phyloP scores from a whole-genome alignment of 768 basidiomycete genomes.

The Boletus vinaceobasis region DNA sequence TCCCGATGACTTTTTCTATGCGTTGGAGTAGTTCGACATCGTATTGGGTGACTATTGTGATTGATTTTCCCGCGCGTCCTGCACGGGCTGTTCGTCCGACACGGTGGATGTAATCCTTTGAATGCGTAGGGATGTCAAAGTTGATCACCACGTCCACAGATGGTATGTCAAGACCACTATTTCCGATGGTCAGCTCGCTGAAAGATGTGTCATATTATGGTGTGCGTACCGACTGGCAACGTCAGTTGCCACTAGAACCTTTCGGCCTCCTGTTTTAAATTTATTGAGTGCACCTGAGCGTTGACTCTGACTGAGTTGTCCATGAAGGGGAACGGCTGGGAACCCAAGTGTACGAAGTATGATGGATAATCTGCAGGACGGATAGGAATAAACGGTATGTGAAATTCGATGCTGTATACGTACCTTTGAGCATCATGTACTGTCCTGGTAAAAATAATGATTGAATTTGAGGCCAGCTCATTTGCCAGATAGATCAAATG shows the following conservation, averaged over 20 bases:
- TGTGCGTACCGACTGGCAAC: constrained; percentile 79
- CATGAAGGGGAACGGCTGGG: constrained; percentile 93
- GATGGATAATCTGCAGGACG: constrained; percentile 64
- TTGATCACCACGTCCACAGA: constrained; percentile 96
- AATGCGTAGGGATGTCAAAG: constrained; percentile 95
- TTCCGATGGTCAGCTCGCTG: constrained; percentile 1
- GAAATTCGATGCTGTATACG: constrained; percentile 5
- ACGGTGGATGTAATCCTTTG: constrained; percentile 98
- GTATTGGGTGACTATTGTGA: constrained; percentile 98
- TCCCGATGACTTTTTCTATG: constrained; percentile 88
- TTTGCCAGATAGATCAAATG: constrained; percentile 88
- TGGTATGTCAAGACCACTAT: constrained; percentile 91
- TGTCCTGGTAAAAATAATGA: constrained; percentile 95
- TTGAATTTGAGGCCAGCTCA: constrained; percentile 84
- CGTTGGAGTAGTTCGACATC: constrained; percentile 95
- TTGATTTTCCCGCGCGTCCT: constrained; percentile 93
- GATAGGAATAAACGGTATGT: background rate
- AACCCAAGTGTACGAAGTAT: constrained; percentile 89
- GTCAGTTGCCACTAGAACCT: constrained; percentile 92
- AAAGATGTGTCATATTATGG: background rate
- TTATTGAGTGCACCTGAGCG: constrained; percentile 90
- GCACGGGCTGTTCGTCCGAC: constrained; percentile 98
- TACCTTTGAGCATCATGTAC: constrained; percentile 88
- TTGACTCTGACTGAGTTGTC: constrained; percentile 90
- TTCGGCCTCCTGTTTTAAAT: constrained; percentile 93